These are phyloP conservation scores for Aspergillus taichungensis DNA, from an alignment of 495 filamentous ascomycete genomes.

Conservation along the genomic window DNA sequence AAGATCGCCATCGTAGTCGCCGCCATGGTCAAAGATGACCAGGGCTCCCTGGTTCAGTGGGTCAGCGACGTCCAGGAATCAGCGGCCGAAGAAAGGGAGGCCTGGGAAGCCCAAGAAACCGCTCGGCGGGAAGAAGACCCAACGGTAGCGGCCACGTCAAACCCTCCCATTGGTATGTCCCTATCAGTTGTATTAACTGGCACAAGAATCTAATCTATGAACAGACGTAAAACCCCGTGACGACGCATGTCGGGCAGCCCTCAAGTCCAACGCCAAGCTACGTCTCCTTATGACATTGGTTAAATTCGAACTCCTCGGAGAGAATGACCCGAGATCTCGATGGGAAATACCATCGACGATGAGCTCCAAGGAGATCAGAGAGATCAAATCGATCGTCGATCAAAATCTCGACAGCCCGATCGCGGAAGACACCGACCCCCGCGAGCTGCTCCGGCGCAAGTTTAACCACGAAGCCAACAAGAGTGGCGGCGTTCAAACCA, in stretches of 20 bases:
- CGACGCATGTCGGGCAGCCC: constrained; percentile 58
- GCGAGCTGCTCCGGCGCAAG: constrained; percentile 67
- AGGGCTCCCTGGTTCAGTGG: constrained; percentile 71
- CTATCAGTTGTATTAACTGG: neutral
- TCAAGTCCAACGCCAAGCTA: constrained; percentile 86
- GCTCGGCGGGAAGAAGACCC: constrained; percentile 41
- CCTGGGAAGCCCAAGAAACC: constrained; percentile 66
- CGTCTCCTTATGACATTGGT: constrained; percentile 74
- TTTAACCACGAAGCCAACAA: constrained; percentile 31
- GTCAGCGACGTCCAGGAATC: constrained; percentile 58
- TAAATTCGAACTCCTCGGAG: constrained; percentile 61
- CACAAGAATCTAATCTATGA: constrained; percentile 15
- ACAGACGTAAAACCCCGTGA: constrained; percentile 56
- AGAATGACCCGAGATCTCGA: constrained; percentile 62
- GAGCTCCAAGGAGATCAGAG: constrained; percentile 51
- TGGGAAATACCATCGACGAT: constrained; percentile 73
- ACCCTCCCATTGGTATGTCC: constrained; percentile 36
- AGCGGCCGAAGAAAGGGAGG: constrained; percentile 63
- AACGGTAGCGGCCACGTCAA: constrained; percentile 27
- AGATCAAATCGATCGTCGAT: constrained; percentile 54
- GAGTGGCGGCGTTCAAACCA: constrained; percentile 29
- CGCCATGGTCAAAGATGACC: constrained; percentile 66
- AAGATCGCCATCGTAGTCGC: constrained; percentile 73
- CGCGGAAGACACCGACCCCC: constrained; percentile 65
- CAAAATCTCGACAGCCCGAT: constrained; percentile 62